Conservation (phyloP, 2,329 filamentous ascomycete genomes). For the Alternaria conjuncta region DNA sequence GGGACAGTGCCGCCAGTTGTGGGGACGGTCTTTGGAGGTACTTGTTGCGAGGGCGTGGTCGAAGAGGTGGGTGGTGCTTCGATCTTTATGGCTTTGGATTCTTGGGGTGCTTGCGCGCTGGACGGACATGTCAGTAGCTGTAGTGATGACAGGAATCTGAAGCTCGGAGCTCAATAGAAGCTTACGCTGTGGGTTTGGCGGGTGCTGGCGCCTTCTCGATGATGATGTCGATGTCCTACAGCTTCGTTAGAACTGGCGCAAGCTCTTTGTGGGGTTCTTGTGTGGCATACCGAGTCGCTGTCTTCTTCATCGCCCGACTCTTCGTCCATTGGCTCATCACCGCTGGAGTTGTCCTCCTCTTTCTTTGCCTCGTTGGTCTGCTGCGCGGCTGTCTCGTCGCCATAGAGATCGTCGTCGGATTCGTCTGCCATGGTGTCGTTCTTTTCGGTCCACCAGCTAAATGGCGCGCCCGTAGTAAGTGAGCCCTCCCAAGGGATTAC, state of each 20-base stretch:
- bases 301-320: slow-evolving; percentile 55
- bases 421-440: slow-evolving; percentile 56
- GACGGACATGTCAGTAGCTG: slow-evolving; percentile 20
- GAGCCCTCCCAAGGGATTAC: not conserved
- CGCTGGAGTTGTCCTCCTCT: slow-evolving; percentile 42
- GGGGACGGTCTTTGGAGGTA: slow-evolving; percentile 6
- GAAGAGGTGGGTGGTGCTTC: slow-evolving; percentile 38
- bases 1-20: slow-evolving; percentile 23
- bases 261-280: slow-evolving; percentile 13
- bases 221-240: slow-evolving; percentile 61
- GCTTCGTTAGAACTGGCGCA: slow-evolving; percentile 24
- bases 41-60: slow-evolving; percentile 25
- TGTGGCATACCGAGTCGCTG: slow-evolving; percentile 50
- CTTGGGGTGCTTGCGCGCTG: slow-evolving; percentile 34
- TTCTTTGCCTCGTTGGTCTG: slow-evolving; percentile 32
- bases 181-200: slow-evolving; percentile 45
- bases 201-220: slow-evolving; percentile 55
- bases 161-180: not conserved
- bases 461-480: not conserved
- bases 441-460: not conserved
- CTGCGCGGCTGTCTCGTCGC: slow-evolving; percentile 36
- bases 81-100: slow-evolving; percentile 49
- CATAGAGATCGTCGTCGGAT: slow-evolving; percentile 61
- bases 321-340: slow-evolving; percentile 55
- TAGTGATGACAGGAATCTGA: not conserved